phyloP scores from a whole-genome alignment of 108 stramenopile species.

The Bacterosira constricta region DNA sequence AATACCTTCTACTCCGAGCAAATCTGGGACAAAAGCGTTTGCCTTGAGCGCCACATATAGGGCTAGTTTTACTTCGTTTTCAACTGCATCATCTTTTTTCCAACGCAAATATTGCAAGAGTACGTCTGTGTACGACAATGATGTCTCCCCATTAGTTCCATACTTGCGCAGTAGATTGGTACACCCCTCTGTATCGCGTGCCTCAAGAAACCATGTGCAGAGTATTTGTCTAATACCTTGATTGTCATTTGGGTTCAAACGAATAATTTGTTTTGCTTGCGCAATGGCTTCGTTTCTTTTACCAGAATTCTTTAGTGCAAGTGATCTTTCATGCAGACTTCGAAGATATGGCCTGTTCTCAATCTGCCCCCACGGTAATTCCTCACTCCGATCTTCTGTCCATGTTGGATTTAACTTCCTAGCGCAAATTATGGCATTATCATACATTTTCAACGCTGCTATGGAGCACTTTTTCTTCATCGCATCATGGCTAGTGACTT shows the following conservation, averaged over 20 bases:
- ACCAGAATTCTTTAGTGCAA: background rate
- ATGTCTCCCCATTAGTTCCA: constrained; percentile 1
- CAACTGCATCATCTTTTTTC: constrained; percentile 26
- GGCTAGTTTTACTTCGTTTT: constrained; percentile 20
- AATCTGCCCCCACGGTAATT: background rate
- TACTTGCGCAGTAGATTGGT: constrained; percentile 20
- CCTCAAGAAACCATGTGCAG: constrained; percentile 13
- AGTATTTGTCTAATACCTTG: constrained; percentile 4
- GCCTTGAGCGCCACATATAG: constrained; percentile 14
- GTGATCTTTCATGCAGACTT: background rate
- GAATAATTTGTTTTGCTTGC: constrained; percentile 5
- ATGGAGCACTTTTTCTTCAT: background rate
- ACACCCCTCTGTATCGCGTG: constrained; percentile 8
- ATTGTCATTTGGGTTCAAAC: background rate
- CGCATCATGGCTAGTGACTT: background rate
- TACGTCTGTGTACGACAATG: constrained; percentile 30
- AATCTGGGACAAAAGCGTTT: constrained; percentile 27
- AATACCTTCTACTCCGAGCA: background rate
- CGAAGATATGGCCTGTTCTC: constrained; percentile 13
- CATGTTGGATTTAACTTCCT: constrained; percentile 18
- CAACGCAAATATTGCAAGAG: constrained; percentile 26
- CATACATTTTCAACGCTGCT: constrained; percentile 10
- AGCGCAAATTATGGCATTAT: constrained; percentile 14
- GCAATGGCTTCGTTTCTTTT: constrained; percentile 7
- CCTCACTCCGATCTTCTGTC: constrained; percentile 10